These are phyloP conservation scores for Scheffersomyces amazonensis DNA, from an alignment of 805 yeast species.

Conservation along the genomic window DNA sequence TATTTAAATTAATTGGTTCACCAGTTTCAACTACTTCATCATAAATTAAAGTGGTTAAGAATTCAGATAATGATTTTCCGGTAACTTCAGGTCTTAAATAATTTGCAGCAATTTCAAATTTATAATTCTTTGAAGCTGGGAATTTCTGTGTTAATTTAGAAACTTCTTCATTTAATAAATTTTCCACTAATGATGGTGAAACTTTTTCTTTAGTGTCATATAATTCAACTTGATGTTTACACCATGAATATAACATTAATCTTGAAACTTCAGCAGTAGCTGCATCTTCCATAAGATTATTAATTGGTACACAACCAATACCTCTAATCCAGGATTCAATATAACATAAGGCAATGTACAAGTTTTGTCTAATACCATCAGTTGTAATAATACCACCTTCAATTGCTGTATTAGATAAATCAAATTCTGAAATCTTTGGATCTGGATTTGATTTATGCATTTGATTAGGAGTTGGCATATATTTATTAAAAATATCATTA, in stretches of 20 bases:
- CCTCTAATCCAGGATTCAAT: constrained; percentile 20
- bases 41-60: constrained; percentile 18
- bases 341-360: constrained; percentile 18
- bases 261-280: constrained; percentile 22
- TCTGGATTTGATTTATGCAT: constrained; percentile 10
- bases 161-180: constrained; percentile 13
- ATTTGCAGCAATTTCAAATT: constrained; percentile 14
- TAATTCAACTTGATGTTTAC: constrained; percentile 13
- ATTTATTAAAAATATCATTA: constrained; percentile 12
- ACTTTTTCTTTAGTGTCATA: constrained; percentile 9
- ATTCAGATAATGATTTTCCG: constrained; percentile 15
- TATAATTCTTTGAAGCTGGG: constrained; percentile 5
- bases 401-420: constrained; percentile 13
- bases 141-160: constrained; percentile 5
- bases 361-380: constrained; percentile 15
- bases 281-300: constrained; percentile 20
- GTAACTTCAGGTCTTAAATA: constrained; percentile 16
- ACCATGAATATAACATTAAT: constrained; percentile 18
- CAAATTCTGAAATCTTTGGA: constrained; percentile 10
- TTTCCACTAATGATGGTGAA: constrained; percentile 11
- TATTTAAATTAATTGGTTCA: constrained; percentile 9
- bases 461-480: constrained; percentile 22
- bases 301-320: constrained; percentile 19
- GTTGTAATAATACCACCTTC: constrained; percentile 11
- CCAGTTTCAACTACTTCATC: constrained; percentile 13